Evolutionary conservation across 176 grass and related monocot species (phyloP), one percentile per base, ranked within the genome.

Genomic region (Cocos nucifera): DNA sequence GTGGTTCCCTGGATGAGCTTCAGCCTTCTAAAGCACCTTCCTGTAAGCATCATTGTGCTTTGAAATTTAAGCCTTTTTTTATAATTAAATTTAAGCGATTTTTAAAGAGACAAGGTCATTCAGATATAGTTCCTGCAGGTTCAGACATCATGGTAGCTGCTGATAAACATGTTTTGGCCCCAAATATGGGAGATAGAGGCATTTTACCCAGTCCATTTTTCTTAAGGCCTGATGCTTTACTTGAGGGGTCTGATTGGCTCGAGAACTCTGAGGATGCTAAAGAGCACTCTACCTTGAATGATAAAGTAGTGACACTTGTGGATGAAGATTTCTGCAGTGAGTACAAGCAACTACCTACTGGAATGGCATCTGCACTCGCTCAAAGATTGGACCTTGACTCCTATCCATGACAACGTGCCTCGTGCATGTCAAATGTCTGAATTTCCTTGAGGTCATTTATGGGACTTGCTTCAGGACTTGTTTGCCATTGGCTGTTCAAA

Each of bases 331-430:
- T 19, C 32, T 72, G 4, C 28, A 39, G 69, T 18, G 18, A 56
- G 14, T 16, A 32, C n/a, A 48, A 48, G 23, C 51, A 59, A 24
- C 8, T 63, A 23, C 28, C 51, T 54, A 15, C 29, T 15, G 70
- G 19, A 24, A 66, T 55, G 17, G 0, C 7, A 49, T 51, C 20
- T 3, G 15, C 26, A 15, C 22, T 58, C 32, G 20, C 4, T 59
- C 16, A 21, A 32, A 69, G 22, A 28, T 22, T 15, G 7, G 58
- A 15, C 12, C 22, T 79, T 1, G 62, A 72, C 49, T 56, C 74
- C 10, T 49, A 2, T 6, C 4, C 29, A 3, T 79, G 75, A 65
- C 7, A 87, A 77, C 53, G 67, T 73, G 75, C 71, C 71, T 4
- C 56, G 54, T 49, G 67, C 71, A 18, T 56, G 24, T 63, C 54